Percentiles rank a stretch among this genome's conserved stretches.
phyloP scores from a whole-genome alignment of 352 stramenopile species.

The Globisporangium abappressorium region DNA sequence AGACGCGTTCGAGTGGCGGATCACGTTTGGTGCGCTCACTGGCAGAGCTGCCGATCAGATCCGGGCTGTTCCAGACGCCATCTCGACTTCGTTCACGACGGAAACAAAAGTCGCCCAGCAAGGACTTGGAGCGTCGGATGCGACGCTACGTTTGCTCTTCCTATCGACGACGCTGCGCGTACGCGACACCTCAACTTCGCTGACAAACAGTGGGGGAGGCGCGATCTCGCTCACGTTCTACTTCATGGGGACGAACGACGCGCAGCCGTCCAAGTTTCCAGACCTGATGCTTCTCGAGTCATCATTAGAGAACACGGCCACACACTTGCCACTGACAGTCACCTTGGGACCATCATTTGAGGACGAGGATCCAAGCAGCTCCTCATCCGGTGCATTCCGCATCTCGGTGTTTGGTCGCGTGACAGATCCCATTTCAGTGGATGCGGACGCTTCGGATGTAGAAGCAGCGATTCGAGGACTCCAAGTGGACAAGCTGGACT shows the following conservation, averaged over 20 bases:
- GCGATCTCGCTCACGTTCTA: constrained; percentile 8
- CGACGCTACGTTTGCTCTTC: constrained; percentile 9
- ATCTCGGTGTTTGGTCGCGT: constrained; percentile 9
- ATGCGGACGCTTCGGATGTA: constrained; percentile 4
- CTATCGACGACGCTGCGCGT: constrained; percentile 9
- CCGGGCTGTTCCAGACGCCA: not conserved
- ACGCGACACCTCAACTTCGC: constrained; percentile 1
- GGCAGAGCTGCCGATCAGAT: constrained; percentile 1
- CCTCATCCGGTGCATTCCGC: constrained; percentile 2
- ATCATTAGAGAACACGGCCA: constrained; percentile 3
- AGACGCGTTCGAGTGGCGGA: constrained; percentile 17
- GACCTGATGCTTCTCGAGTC: constrained; percentile 11
- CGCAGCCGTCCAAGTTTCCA: constrained; percentile 2
- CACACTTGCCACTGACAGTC: not conserved
- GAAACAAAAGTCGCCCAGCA: not conserved
- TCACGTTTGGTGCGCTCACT: constrained; percentile 16
- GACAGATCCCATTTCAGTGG: constrained; percentile 6
- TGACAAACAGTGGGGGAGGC: not conserved
- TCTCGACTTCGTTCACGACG: constrained; percentile 10
- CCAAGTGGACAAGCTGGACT: not conserved
- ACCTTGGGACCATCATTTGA: not conserved
- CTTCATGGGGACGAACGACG: not conserved
- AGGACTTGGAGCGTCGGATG: constrained; percentile 8
- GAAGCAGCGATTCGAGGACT: constrained; percentile 14
- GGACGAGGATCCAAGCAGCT: not conserved